Percentiles rank a stretch among this genome's conserved stretches.
phyloP scores from a whole-genome alignment of 768 basidiomycete genomes.

The Gloeophyllum trabeum region DNA sequence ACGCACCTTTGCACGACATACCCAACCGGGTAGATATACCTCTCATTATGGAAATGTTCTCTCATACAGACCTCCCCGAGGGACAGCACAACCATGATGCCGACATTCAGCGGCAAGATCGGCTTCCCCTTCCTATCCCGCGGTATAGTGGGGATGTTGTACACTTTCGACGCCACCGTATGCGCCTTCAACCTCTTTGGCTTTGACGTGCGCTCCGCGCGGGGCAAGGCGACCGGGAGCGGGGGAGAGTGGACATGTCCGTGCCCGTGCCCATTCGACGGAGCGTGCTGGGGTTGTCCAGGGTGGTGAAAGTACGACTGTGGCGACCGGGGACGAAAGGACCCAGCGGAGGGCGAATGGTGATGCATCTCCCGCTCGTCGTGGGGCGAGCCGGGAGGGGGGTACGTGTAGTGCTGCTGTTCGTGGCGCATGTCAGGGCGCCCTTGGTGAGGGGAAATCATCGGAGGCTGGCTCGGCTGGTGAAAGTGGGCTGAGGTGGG shows the following conservation, averaged over 20 bases:
- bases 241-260: not conserved
- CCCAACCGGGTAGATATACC: slow-evolving; percentile 83
- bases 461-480: not conserved
- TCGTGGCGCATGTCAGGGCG: too few species aligned
- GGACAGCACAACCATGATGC: slow-evolving; percentile 75
- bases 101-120: slow-evolving; percentile 69
- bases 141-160: slow-evolving; percentile 69
- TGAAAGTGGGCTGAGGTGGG: slow-evolving; percentile 3
- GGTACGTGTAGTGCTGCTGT: not conserved
- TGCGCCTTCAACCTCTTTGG: slow-evolving; percentile 75
- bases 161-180: slow-evolving; percentile 67
- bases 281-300: slow-evolving; percentile 8
- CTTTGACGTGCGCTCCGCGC: slow-evolving; percentile 26
- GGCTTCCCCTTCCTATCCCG: slow-evolving; percentile 63
- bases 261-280: slow-evolving; percentile 12
- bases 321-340: too few species aligned
- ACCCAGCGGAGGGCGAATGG: not conserved
- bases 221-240: slow-evolving; percentile 11
- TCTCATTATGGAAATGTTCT: slow-evolving; percentile 79
- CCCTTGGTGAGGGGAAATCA: too few species aligned
- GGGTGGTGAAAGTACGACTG: not conserved
- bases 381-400: not conserved
- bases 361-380: not conserved
- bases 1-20: slow-evolving; percentile 72
- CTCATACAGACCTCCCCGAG: slow-evolving; percentile 72